Evolutionary conservation across 768 basidiomycete species (phyloP).

Genomic region (Panaeolus papilionaceus): DNA sequence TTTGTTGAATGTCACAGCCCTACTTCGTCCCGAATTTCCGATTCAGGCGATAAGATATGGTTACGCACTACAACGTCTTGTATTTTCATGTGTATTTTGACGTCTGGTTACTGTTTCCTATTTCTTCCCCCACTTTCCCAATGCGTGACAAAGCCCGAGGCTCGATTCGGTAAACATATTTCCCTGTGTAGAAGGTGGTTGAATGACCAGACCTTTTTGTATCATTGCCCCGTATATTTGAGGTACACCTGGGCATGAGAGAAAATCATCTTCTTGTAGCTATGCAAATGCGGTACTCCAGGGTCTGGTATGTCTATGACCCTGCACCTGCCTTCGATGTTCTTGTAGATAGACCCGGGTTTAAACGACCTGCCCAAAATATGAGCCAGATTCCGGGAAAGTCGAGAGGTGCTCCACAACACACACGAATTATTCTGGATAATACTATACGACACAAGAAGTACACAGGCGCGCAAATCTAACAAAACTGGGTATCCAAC

Average conservation of each 20-base stretch:
- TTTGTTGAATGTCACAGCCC: neutral
- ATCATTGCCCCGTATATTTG: neutral
- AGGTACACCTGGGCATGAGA: constrained; percentile 8
- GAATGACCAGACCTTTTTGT: neutral
- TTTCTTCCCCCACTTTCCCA: neutral
- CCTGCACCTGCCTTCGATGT: neutral
- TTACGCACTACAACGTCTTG: neutral
- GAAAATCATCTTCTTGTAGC: constrained; percentile 1
- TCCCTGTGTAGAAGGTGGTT: constrained; percentile 14
- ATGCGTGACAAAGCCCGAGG: neutral
- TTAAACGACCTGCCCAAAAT: neutral
- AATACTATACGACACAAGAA: constrained; percentile 4
- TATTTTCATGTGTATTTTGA: constrained; percentile 2
- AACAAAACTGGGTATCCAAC: constrained; percentile 6
- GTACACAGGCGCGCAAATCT: neutral
- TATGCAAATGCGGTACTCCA: neutral
- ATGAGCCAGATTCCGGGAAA: neutral
- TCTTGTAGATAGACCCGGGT: constrained; percentile 8
- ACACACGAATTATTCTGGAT: neutral
- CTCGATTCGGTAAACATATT: constrained; percentile 15
- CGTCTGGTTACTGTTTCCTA: neutral
- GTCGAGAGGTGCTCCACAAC: neutral
- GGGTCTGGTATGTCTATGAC: neutral
- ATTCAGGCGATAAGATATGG: neutral
- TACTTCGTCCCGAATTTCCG: constrained; percentile 5